A percentile compares a stretch with the other conserved stretches of the same genome.
Evolutionary conservation across 805 yeast species (phyloP).

Genomic region (Sugiyamaella marilandica): DNA sequence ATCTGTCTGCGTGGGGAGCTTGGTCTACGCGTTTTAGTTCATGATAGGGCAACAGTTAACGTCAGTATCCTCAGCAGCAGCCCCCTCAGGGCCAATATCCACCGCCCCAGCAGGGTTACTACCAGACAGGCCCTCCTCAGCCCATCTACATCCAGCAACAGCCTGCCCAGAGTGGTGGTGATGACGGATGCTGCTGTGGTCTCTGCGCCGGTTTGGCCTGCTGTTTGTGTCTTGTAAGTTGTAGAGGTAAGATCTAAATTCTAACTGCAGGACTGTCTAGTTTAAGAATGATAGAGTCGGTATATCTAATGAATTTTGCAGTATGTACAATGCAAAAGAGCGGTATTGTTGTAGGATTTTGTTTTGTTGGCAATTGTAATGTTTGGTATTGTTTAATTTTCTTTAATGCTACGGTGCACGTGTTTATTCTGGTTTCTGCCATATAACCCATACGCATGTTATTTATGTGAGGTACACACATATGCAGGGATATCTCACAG

Average conservation of each 20-base stretch:
- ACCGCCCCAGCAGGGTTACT: slow-evolving; percentile 17
- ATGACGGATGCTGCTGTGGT: slow-evolving; percentile 32
- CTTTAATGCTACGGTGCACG: too few relatives aligned
- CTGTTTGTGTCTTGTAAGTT: slow-evolving; percentile 28
- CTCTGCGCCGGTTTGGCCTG: slow-evolving; percentile 33
- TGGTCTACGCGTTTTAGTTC: not conserved
- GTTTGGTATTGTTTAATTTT: too few relatives aligned
- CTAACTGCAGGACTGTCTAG: not conserved
- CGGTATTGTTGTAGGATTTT: too few relatives aligned
- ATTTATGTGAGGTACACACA: too few relatives aligned
- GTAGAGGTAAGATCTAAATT: not conserved
- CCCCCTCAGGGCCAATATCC: slow-evolving; percentile 21
- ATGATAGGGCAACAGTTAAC: not conserved
- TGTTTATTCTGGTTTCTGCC: too few relatives aligned
- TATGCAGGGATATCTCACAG: too few relatives aligned
- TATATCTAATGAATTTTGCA: too few relatives aligned
- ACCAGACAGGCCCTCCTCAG: slow-evolving; percentile 27
- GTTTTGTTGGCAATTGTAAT: too few relatives aligned
- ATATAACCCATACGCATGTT: too few relatives aligned
- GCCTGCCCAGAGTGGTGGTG: slow-evolving; percentile 22
- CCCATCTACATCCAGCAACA: slow-evolving; percentile 28
- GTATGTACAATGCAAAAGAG: too few relatives aligned
- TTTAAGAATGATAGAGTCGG: not conserved
- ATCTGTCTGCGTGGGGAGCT: too few relatives aligned
- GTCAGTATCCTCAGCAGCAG: slow-evolving; percentile 20